Conservation (phyloP, 306 rosid genomes). For the Sicyos baderoa region DNA sequence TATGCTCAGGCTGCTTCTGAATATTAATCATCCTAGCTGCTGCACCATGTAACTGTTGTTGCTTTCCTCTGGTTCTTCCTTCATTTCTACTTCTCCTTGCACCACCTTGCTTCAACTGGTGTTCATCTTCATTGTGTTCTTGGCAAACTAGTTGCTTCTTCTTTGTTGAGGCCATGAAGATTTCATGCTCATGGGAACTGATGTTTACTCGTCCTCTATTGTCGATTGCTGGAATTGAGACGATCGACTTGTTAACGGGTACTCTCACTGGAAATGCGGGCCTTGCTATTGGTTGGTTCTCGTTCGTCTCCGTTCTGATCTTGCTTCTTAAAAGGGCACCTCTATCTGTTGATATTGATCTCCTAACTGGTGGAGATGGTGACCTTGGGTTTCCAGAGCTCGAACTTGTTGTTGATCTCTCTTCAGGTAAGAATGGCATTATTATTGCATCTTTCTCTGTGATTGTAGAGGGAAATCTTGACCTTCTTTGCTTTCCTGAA, state of each 20-base stretch:
- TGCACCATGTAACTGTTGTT: conserved; percentile 37
- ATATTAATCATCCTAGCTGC: conserved; percentile 44
- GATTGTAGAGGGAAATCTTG: conserved; percentile 57
- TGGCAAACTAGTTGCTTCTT: conserved; percentile 38
- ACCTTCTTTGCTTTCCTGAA: conserved; percentile 77
- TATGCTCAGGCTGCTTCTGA: conserved; percentile 30
- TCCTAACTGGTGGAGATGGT: conserved; percentile 76
- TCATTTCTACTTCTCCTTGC: conserved; percentile 52
- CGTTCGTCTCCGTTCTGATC: conserved; percentile 40
- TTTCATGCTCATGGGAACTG: conserved; percentile 44
- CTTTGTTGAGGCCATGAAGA: conserved; percentile 29
- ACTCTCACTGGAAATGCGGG: conserved; percentile 53
- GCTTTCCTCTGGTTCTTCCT: conserved; percentile 53
- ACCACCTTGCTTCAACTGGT: conserved; percentile 50
- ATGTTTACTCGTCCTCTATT: conserved; percentile 20
- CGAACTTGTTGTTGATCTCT: conserved; percentile 27
- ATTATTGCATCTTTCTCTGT: conserved; percentile 53
- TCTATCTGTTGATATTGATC: conserved; percentile 86
- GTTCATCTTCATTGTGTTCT: conserved; percentile 56
- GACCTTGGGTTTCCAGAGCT: conserved; percentile 55
- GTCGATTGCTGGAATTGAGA: conserved; percentile 30
- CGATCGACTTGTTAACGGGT: conserved; percentile 51
- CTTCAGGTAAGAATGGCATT: conserved; percentile 52
- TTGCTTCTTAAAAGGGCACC: conserved; percentile 59
- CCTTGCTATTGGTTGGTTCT: conserved; percentile 50